Base-by-base conservation (phyloP, 208 protist species). In the Trichomonas gallinae region DNA sequence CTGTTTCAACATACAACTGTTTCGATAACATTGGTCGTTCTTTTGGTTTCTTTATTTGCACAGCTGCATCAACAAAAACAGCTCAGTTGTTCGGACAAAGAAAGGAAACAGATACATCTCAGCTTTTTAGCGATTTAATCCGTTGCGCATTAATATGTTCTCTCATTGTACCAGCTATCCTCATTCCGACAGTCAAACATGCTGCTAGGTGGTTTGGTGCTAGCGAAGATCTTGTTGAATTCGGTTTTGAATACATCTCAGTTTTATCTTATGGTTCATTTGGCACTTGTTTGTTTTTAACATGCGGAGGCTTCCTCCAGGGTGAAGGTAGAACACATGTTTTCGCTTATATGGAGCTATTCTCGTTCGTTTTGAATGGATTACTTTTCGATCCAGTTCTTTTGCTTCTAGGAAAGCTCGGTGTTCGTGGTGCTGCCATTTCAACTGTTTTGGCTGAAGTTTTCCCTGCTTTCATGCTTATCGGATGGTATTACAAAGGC, bases 121-220 rank as follows among this genome's bases (percentile, higher is more conserved):
- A 89, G 40, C 13, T 89, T 89, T 46, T 89, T n/a, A n/a, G n/a
- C 17, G 83, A 89, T 89, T 89, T 89, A 89, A 31, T 89, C 15
- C 34, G 83, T n/a, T 46, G 23, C 13, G 4, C 40, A 17, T 15
- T 89, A 15, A n/a, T 89, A 46, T 89, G 83, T 89, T n/a, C n/a
- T 48, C 13, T 89, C 9, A 46, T 89, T 89, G 40, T 46, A n/a
- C 83, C 83, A n/a, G 34, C 17, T 46, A 89, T 89, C 48, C 36
- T 89, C 17, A 89, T 89, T 46, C 83, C 83, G n/a, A 44, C 17
- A 44, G 17, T 46, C 17, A 44, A 46, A 40, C 83, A n/a, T 21
- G 40, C 83, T n/a, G 83, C 40, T 3, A 89, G 83, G 48, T 89
- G 83, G 83, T 89, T 89, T 89, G 83, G 83, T 46, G 83, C 83